Conservation (phyloP, 169 alveolate genomes). For the Cryptosporidium ryanae region DNA sequence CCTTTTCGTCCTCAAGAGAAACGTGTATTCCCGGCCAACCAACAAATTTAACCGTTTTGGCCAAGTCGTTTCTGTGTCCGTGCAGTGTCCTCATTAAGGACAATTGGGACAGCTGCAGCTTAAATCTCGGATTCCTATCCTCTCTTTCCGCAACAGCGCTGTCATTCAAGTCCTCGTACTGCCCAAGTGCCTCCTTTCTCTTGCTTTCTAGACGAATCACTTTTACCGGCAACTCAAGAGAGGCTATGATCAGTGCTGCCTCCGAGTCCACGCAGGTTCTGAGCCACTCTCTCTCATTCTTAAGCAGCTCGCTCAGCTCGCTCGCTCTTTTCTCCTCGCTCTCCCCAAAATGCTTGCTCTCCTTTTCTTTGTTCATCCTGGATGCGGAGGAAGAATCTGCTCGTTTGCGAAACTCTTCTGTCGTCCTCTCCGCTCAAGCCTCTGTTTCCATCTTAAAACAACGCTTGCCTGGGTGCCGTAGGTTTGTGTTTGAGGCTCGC, state of each 20-base stretch:
- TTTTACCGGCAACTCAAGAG: conserved; percentile 64
- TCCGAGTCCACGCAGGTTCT: conserved; percentile 22
- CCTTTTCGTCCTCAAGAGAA: conserved; percentile 76
- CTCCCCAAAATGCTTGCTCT: not conserved
- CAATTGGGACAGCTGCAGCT: conserved; percentile 17
- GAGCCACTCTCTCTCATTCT: conserved; percentile 41
- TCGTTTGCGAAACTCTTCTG: no score
- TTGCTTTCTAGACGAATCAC: conserved; percentile 22
- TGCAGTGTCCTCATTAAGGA: conserved; percentile 59
- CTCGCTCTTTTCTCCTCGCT: conserved; percentile 6
- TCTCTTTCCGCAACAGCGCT: conserved; percentile 50
- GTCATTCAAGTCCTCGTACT: conserved; percentile 57
- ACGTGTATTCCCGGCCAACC: conserved; percentile 78
- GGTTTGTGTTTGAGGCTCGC: no score
- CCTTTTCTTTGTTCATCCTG: not conserved
- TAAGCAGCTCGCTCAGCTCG: conserved; percentile 19
- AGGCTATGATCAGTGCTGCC: conserved; percentile 62
- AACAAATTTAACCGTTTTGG: conserved; percentile 59
- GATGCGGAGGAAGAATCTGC: not conserved
- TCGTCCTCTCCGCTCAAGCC: no score
- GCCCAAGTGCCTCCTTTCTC: conserved; percentile 11
- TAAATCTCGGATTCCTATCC: conserved; percentile 8
- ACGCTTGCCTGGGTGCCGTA: no score
- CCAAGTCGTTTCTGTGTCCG: conserved; percentile 28
- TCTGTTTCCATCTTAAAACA: no score